A percentile compares a stretch with the other conserved stretches of the same genome.
These are phyloP conservation scores for Arthrocladium fulminans DNA, from an alignment of 2,329 filamentous ascomycete species.

Conservation along the genomic window DNA sequence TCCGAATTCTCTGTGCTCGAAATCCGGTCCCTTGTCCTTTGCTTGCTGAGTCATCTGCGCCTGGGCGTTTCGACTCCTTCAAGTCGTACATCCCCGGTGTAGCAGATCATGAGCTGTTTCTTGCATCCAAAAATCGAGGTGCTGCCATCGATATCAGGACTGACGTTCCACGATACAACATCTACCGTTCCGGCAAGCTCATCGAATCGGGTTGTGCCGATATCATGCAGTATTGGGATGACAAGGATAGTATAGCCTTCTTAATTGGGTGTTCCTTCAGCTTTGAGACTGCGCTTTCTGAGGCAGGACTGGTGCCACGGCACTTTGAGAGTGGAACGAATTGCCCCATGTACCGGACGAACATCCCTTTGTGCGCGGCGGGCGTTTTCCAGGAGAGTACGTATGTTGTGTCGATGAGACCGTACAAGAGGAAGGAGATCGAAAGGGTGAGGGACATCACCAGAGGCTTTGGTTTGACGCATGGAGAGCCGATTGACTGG, in stretches of 20 bases:
- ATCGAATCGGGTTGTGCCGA: slow-evolving; percentile 33
- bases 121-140: slow-evolving; percentile 26
- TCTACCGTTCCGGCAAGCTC: slow-evolving; percentile 46
- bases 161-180: slow-evolving; percentile 50
- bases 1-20: slow-evolving; percentile 49
- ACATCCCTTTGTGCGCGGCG: slow-evolving; percentile 46
- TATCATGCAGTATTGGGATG: slow-evolving; percentile 45
- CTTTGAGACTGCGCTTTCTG: slow-evolving; percentile 50
- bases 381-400: slow-evolving; percentile 49
- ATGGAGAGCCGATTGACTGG: slow-evolving; percentile 58
- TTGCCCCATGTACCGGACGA: slow-evolving; percentile 55
- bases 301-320: slow-evolving; percentile 43
- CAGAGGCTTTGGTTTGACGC: slow-evolving; percentile 46
- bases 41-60: slow-evolving; percentile 42
- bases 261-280: slow-evolving; percentile 57
- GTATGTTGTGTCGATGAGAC: slow-evolving; percentile 56
- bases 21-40: slow-evolving; percentile 57
- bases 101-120: slow-evolving; percentile 12
- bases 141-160: slow-evolving; percentile 47
- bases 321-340: slow-evolving; percentile 43
- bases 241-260: slow-evolving; percentile 49
- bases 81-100: slow-evolving; percentile 30
- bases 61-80: slow-evolving; percentile 37
- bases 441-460: slow-evolving; percentile 48
- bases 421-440: slow-evolving; percentile 45